These are phyloP conservation scores for Piper betle DNA, from an alignment of 164 flowering plant genomes.

Conservation along the genomic window DNA sequence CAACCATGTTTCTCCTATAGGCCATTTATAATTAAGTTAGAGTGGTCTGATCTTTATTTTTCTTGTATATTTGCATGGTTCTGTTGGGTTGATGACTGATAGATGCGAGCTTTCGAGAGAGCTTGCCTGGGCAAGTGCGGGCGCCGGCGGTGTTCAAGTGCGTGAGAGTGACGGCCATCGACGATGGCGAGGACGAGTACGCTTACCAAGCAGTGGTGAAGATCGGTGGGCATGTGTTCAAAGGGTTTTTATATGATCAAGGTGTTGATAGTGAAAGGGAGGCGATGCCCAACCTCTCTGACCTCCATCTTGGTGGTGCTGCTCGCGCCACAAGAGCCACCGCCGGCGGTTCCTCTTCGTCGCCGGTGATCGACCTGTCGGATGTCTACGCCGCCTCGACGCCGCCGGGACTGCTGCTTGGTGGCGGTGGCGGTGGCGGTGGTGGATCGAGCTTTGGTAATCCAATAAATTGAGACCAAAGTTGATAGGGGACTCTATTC, in stretches of 20 bases:
- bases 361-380: conserved; percentile 42
- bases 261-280: conserved; percentile 44
- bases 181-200: conserved; percentile 81
- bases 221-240: conserved; percentile 86
- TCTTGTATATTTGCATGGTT: not conserved
- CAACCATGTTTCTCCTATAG: not conserved
- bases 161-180: conserved; percentile 74
- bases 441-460: conserved; percentile 48
- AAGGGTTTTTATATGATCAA: conserved; percentile 79
- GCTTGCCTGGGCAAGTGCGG: conserved; percentile 66
- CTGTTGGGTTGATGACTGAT: not conserved
- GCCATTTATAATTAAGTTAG: not conserved
- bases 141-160: conserved; percentile 91
- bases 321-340: conserved; percentile 18
- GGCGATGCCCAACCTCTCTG: conserved; percentile 61
- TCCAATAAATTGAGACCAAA: conserved; percentile 31
- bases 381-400: conserved; percentile 41
- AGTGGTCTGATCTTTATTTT: too few relatives aligned
- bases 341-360: conserved; percentile 29
- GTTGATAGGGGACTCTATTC: not conserved
- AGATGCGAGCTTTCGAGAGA: conserved; percentile 64
- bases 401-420: conserved; percentile 36
- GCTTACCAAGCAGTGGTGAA: conserved; percentile 87
- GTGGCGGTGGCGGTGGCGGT: conserved; percentile 16
- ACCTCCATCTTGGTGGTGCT: conserved; percentile 57